Base-by-base conservation (phyloP, 192 early-diverging fungal genomes). In the Dispira simplex region DNA sequence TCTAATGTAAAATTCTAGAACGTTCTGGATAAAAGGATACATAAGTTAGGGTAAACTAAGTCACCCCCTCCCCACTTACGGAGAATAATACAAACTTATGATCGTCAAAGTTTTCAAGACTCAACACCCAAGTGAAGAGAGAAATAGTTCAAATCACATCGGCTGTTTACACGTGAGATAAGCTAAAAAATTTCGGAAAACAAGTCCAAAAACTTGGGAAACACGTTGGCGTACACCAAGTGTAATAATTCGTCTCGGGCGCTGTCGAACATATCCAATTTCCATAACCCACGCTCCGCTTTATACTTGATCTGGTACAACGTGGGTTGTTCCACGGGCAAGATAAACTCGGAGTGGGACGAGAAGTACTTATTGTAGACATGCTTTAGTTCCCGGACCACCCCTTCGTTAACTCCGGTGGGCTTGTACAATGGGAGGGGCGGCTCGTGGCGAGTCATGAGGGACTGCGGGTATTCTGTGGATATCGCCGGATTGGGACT, bases 221-320 rank as follows among this genome's bases (percentile, higher is more conserved):
- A 60, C 58, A 60, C 58, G 21, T 60, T 60, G 32, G 27, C 26
- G 16, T 60, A 60, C 21, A 60, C 58, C 58, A 60, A 21, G 39
- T 60, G 58, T 44, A 60, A 44, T 8, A 60, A 44, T 60, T 60
- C 58, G 3, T 44, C 12, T 3, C 58, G 58, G 8, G 58, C 58
- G 10, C 32, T 21, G 21, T 60, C 58, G 39, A 43, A 60, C 58
- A 60, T 60, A 60, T 60, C 58, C 27, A 60, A 21, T 44, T 60
- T 60, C 58, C 58, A 60, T 3, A 44, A 32, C 2, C 58, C 58
- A 10, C 21, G 32, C 58, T 60, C 58, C 2, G 58, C 58, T 16
- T 13, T 11, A 13, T 16, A 12, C 58, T 60, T 11, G 21, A 60
- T 60, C 39, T 60, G 32, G 58, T 44, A 8, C 32, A 60, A 18